Percentiles rank a stretch among this genome's conserved stretches.
These are phyloP conservation scores for Epichloe gansuensis DNA, from an alignment of 2,329 filamentous ascomycete species.

Conservation along the genomic window DNA sequence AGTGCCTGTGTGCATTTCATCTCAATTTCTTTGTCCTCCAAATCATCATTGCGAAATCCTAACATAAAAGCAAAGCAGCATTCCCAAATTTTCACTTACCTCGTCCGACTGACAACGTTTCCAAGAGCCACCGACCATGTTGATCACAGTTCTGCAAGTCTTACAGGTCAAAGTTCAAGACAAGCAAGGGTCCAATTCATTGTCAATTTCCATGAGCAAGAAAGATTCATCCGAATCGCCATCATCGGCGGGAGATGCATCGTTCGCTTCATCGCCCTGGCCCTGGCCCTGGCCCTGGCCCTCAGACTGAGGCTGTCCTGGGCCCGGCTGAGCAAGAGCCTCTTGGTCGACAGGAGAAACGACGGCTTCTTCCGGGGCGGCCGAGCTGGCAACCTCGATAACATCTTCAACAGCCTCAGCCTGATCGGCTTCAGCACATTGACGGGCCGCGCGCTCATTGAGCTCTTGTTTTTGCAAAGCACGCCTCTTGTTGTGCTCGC, in stretches of 20 bases:
- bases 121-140: neutral
- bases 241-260: neutral
- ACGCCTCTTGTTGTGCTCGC: slow-evolving; percentile 3
- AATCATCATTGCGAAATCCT: neutral
- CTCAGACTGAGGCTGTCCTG: neutral
- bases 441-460: slow-evolving; percentile 4
- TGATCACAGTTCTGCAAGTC: too few relatives aligned
- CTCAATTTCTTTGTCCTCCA: neutral
- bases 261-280: neutral
- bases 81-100: neutral
- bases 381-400: neutral
- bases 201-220: neutral
- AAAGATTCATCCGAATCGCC: neutral
- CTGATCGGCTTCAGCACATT: neutral
- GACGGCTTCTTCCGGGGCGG: neutral
- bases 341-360: neutral
- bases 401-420: neutral
- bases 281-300: neutral
- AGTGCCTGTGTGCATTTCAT: neutral
- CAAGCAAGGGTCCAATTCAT: neutral
- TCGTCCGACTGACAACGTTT: neutral
- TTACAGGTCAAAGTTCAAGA: neutral
- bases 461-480: slow-evolving; percentile 3
- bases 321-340: neutral
- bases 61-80: too few relatives aligned